A percentile compares a stretch with the other conserved stretches of the same genome.
These are phyloP conservation scores for Miscanthus lutarioriparius DNA, from an alignment of 176 grass and related monocot species.

Conservation along the genomic window DNA sequence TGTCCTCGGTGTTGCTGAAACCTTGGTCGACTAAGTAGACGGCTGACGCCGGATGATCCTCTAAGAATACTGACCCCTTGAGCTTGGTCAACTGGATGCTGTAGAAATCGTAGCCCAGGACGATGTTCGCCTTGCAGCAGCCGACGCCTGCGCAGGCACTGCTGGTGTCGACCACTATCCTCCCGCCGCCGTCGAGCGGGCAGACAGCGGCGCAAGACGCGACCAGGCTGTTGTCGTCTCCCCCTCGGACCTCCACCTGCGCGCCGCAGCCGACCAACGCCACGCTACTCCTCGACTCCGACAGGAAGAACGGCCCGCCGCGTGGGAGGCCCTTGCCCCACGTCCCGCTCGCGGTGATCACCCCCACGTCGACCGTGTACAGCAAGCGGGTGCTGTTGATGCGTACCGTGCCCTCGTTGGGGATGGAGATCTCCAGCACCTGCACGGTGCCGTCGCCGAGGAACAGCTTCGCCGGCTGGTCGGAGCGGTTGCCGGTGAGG, in stretches of 20 bases:
- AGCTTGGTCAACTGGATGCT: constrained; percentile 11
- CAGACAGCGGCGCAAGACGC: constrained; percentile 45
- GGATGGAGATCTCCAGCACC: constrained; percentile 46
- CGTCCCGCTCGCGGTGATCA: no score
- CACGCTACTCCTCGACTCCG: constrained; percentile 16
- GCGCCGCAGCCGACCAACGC: neutral
- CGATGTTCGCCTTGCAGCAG: constrained; percentile 43
- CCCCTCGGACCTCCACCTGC: neutral
- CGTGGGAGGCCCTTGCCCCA: no score
- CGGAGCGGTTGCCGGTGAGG: neutral
- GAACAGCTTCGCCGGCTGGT: constrained; percentile 13
- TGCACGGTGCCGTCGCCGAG: constrained; percentile 23
- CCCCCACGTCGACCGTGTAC: no score
- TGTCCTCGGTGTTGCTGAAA: no score
- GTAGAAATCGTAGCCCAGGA: constrained; percentile 22
- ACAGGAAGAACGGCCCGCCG: neutral
- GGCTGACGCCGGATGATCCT: no score
- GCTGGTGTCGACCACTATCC: neutral
- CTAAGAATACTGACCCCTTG: neutral
- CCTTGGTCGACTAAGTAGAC: no score
- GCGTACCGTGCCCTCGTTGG: constrained; percentile 8
- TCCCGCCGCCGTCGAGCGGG: neutral
- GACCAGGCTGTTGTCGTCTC: constrained; percentile 12
- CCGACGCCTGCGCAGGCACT: constrained; percentile 44
- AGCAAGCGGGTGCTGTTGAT: constrained; percentile 46